Conservation (phyloP, 805 yeast species). For the Metschnikowia picachoensis region DNA sequence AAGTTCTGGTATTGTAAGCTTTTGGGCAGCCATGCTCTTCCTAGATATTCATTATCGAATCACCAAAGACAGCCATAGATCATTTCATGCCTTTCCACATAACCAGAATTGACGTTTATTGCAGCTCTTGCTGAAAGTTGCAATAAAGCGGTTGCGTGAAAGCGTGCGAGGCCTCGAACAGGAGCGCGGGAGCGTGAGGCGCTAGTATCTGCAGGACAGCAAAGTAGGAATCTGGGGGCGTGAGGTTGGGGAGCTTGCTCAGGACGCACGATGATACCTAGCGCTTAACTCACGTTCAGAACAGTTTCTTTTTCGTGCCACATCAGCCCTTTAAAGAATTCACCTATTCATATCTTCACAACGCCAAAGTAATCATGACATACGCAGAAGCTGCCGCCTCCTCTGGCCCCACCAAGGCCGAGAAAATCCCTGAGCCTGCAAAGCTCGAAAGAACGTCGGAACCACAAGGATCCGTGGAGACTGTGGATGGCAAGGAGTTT, state of each 20-base stretch:
- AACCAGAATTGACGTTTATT: too few species aligned
- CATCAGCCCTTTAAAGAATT: background rate
- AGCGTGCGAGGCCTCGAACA: background rate
- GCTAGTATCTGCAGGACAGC: constrained; percentile 14
- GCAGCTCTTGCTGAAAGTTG: too few species aligned
- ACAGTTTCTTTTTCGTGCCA: background rate
- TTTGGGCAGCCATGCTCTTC: too few species aligned
- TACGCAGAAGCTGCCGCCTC: constrained; percentile 44
- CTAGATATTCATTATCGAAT: too few species aligned
- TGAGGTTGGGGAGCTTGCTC: constrained; percentile 12
- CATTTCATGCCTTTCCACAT: too few species aligned
- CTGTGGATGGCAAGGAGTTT: constrained; percentile 21
- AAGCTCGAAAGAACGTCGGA: constrained; percentile 20
- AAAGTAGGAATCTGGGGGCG: constrained; percentile 18
- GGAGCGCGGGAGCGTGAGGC: background rate
- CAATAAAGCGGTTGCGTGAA: too few species aligned
- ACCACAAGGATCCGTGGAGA: constrained; percentile 25
- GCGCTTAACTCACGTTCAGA: background rate
- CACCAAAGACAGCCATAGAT: too few species aligned
- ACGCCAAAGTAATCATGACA: constrained; percentile 9
- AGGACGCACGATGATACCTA: background rate
- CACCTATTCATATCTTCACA: constrained; percentile 1
- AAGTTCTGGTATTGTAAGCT: background rate
- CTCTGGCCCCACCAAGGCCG: constrained; percentile 31
- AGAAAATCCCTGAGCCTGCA: constrained; percentile 29